Evolutionary conservation across 2,329 filamentous ascomycete genomes (phyloP).

Genomic region (Dissoconium aciculare): DNA sequence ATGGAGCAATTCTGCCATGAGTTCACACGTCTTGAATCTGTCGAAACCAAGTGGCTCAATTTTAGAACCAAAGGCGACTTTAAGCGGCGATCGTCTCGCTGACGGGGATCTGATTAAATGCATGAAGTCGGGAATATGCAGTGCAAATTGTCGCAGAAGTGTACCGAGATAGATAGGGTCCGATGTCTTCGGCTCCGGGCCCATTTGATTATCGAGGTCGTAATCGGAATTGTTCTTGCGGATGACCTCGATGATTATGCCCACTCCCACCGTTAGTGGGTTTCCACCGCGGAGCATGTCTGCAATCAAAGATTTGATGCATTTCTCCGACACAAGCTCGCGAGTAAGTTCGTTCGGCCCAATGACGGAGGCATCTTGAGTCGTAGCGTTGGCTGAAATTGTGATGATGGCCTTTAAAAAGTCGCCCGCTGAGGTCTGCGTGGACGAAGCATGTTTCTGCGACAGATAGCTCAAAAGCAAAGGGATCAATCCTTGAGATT

Average conservation of each 20-base stretch:
- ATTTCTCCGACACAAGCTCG: conserved; percentile 76
- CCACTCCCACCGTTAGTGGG: conserved; percentile 85
- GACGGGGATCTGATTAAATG: conserved; percentile 66
- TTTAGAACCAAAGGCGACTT: conserved; percentile 76
- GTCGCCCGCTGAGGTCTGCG: conserved; percentile 90
- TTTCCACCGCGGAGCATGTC: conserved; percentile 93
- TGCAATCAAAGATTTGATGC: conserved; percentile 67
- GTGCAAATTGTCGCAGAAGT: conserved; percentile 73
- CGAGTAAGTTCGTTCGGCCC: conserved; percentile 93
- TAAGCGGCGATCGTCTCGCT: conserved; percentile 57
- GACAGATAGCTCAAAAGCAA: conserved; percentile 74
- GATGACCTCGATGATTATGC: conserved; percentile 96
- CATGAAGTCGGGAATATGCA: conserved; percentile 91
- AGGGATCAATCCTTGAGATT: conserved; percentile 75
- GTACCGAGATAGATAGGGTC: conserved; percentile 95
- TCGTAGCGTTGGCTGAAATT: conserved; percentile 93
- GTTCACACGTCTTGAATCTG: conserved; percentile 94
- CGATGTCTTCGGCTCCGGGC: conserved; percentile 64
- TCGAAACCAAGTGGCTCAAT: conserved; percentile 95
- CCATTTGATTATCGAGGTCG: conserved; percentile 76
- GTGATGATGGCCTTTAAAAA: conserved; percentile 98
- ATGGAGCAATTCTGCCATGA: conserved; percentile 94
- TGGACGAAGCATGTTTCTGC: conserved; percentile 70
- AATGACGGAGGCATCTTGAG: conserved; percentile 97
- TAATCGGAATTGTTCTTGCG: conserved; percentile 99